phyloP scores from a whole-genome alignment of 108 stramenopile species.

The Cyclotella cryptica region DNA sequence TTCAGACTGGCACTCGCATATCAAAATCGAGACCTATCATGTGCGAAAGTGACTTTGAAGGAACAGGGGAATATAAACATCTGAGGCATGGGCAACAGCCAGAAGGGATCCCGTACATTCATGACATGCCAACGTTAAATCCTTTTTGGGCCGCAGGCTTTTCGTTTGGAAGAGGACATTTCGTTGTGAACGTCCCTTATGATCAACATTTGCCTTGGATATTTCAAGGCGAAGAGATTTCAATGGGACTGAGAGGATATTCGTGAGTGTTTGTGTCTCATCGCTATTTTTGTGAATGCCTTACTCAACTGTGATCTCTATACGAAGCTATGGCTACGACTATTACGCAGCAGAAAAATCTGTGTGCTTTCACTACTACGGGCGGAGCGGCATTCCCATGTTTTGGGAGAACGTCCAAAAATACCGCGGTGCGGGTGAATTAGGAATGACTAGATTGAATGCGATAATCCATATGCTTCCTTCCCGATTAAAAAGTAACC shows the following conservation, averaged over 20 bases:
- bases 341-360: constrained; percentile 82
- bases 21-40: constrained; percentile 77
- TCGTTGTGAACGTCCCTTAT: constrained; percentile 88
- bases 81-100: constrained; percentile 90
- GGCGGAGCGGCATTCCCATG: constrained; percentile 68
- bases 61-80: constrained; percentile 52
- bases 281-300: background rate
- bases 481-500: constrained; percentile 32
- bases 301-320: background rate
- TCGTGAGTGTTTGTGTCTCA: constrained; percentile 50
- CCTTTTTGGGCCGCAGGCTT: constrained; percentile 97
- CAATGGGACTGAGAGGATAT: constrained; percentile 82
- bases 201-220: constrained; percentile 87
- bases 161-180: constrained; percentile 89
- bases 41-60: constrained; percentile 75
- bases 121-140: constrained; percentile 72
- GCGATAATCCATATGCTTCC: constrained; percentile 85
- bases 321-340: constrained; percentile 78
- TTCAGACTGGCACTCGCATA: constrained; percentile 58
- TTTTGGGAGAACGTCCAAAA: constrained; percentile 81
- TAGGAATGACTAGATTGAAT: constrained; percentile 85
- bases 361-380: constrained; percentile 91
- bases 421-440: constrained; percentile 67
- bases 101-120: constrained; percentile 66
- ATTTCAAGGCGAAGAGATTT: constrained; percentile 90